These are phyloP conservation scores for Monosporascus sp. DNA, from an alignment of 2,329 filamentous ascomycete genomes.

Conservation along the genomic window DNA sequence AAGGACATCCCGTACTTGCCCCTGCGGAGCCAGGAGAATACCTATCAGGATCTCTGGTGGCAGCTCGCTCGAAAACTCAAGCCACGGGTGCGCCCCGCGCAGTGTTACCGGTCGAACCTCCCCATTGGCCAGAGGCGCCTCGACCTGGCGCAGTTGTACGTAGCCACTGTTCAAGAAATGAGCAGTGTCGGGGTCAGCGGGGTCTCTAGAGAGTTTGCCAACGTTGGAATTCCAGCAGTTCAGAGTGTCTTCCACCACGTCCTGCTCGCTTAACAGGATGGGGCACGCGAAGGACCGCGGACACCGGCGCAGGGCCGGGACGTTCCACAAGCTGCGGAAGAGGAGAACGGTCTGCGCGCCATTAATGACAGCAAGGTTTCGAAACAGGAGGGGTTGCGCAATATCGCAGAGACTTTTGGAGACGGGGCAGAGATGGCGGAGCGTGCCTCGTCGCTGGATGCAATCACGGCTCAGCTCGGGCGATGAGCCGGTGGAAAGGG, in stretches of 20 bases:
- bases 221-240: neutral
- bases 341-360: neutral
- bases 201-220: neutral
- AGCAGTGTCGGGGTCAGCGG: neutral
- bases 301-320: neutral
- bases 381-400: neutral
- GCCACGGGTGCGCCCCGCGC: neutral
- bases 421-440: neutral
- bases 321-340: neutral
- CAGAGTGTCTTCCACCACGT: neutral
- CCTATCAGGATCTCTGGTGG: neutral
- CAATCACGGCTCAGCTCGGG: neutral
- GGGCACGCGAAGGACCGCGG: neutral
- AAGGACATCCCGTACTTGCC: neutral
- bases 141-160: neutral
- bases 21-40: neutral
- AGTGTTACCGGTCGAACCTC: neutral
- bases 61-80: neutral
- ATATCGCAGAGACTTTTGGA: neutral
- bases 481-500: neutral
- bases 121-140: neutral
- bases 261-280: neutral
- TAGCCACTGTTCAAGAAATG: neutral
- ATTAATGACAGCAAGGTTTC: neutral
- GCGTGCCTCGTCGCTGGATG: neutral